These are phyloP conservation scores for Mycena olivaceomarginata DNA, from an alignment of 768 basidiomycete species.

Conservation along the genomic window DNA sequence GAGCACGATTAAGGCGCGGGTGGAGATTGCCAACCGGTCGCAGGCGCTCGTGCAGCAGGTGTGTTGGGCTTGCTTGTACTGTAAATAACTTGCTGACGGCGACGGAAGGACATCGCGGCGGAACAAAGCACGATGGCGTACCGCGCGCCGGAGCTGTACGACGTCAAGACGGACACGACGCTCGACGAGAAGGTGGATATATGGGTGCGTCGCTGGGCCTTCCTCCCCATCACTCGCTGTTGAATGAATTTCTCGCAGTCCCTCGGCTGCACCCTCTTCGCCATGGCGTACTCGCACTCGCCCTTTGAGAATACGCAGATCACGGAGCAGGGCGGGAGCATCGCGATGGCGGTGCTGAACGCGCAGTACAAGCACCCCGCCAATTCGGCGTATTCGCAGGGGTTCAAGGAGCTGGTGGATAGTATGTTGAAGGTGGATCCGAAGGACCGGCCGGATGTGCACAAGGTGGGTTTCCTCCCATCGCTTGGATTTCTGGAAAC, in stretches of 20 bases:
- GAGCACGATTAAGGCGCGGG: slow-evolving; percentile 90
- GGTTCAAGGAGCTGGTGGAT: slow-evolving; percentile 88
- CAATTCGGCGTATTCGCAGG: slow-evolving; percentile 88
- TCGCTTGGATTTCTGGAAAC: neutral
- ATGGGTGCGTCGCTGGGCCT: slow-evolving; percentile 77
- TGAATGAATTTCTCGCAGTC: slow-evolving; percentile 72
- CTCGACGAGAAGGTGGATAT: slow-evolving; percentile 98
- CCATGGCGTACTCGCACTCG: slow-evolving; percentile 95
- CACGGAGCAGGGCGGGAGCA: slow-evolving; percentile 95
- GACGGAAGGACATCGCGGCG: slow-evolving; percentile 89
- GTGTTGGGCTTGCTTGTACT: slow-evolving; percentile 22
- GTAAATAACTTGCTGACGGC: slow-evolving; percentile 12
- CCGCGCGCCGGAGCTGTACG: slow-evolving; percentile 97
- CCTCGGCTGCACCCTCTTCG: slow-evolving; percentile 95
- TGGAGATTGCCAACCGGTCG: slow-evolving; percentile 87
- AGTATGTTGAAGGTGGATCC: slow-evolving; percentile 91
- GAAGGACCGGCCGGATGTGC: slow-evolving; percentile 88
- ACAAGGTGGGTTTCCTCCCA: slow-evolving; percentile 73
- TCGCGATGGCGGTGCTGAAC: slow-evolving; percentile 97
- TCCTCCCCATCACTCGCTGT: neutral
- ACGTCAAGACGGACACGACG: slow-evolving; percentile 92
- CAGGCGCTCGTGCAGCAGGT: slow-evolving; percentile 95
- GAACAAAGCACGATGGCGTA: slow-evolving; percentile 99
- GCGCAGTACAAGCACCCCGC: slow-evolving; percentile 94
- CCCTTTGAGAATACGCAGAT: slow-evolving; percentile 96